Conservation (phyloP, 1,284 basidiomycete genomes). For the Cryptococcus sp. region DNA sequence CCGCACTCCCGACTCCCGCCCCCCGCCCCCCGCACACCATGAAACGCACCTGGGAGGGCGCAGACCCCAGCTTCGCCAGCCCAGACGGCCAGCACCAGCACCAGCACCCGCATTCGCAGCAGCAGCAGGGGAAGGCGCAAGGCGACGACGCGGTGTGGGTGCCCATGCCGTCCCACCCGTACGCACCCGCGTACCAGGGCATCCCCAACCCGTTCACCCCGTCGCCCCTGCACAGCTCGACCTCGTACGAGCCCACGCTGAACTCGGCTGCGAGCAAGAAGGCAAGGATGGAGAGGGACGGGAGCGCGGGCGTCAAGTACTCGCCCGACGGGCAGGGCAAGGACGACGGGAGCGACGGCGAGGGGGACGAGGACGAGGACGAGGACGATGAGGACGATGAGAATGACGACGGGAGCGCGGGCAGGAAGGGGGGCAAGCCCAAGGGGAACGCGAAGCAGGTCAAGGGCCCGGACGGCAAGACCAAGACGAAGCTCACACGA, state of each 20-base stretch:
- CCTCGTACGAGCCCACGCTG: conserved; percentile 10
- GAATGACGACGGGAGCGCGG: conserved; percentile 20
- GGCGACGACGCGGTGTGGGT: conserved; percentile 19
- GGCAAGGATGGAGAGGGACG: conserved; percentile 9
- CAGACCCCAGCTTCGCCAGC: neutral
- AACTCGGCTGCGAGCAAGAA: conserved; percentile 13
- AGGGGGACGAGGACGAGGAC: conserved; percentile 33
- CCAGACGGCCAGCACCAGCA: conserved; percentile 1
- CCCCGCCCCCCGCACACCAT: conserved; percentile 6
- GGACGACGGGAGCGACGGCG: conserved; percentile 17
- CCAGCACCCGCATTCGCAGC: conserved; percentile 1
- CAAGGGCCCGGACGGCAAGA: conserved; percentile 37
- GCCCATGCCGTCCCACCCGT: conserved; percentile 33
- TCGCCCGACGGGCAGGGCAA: conserved; percentile 9
- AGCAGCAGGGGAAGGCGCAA: neutral
- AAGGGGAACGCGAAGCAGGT: conserved; percentile 12
- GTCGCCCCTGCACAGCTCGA: conserved; percentile 24
- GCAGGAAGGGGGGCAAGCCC: conserved; percentile 14
- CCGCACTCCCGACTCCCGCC: neutral
- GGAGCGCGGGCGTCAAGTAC: neutral
- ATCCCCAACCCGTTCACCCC: conserved; percentile 34
- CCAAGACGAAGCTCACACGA: conserved; percentile 76
- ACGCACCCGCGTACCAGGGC: conserved; percentile 39
- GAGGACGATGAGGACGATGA: conserved; percentile 37
- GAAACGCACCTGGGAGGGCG: conserved; percentile 25